Evolutionary conservation across 176 grass and related monocot species (phyloP).

Genomic region (Rhynchospora breviuscula): DNA sequence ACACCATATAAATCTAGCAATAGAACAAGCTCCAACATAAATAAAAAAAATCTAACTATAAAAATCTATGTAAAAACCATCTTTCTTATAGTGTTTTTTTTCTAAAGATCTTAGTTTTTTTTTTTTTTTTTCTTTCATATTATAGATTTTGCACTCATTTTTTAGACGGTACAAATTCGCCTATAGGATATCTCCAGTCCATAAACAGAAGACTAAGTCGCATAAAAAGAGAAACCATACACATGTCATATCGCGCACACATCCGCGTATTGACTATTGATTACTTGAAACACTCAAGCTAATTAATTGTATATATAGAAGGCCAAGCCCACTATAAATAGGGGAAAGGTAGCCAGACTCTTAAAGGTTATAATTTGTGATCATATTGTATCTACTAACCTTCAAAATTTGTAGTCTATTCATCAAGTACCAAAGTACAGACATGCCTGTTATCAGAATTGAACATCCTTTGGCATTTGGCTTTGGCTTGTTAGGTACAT

Average conservation of each 20-base stretch:
- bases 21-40: too few relatives aligned
- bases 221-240: background rate
- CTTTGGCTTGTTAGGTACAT: conserved; percentile 22
- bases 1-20: too few relatives aligned
- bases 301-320: background rate
- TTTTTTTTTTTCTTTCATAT: background rate
- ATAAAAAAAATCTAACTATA: too few relatives aligned
- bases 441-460: conserved; percentile 28
- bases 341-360: background rate
- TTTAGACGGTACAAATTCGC: background rate
- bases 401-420: background rate
- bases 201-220: background rate
- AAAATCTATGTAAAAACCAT: too few relatives aligned
- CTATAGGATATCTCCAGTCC: background rate
- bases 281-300: background rate
- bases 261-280: background rate
- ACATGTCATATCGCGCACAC: background rate
- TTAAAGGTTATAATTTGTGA: background rate
- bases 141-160: background rate
- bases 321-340: conserved; percentile 15
- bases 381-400: background rate
- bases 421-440: background rate
- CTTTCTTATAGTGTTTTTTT: too few relatives aligned
- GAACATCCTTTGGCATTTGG: conserved; percentile 24
- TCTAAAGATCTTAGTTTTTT: too few relatives aligned